Evolutionary conservation across 805 yeast species (phyloP).

Genomic region (Saccharomycopsis vini): DNA sequence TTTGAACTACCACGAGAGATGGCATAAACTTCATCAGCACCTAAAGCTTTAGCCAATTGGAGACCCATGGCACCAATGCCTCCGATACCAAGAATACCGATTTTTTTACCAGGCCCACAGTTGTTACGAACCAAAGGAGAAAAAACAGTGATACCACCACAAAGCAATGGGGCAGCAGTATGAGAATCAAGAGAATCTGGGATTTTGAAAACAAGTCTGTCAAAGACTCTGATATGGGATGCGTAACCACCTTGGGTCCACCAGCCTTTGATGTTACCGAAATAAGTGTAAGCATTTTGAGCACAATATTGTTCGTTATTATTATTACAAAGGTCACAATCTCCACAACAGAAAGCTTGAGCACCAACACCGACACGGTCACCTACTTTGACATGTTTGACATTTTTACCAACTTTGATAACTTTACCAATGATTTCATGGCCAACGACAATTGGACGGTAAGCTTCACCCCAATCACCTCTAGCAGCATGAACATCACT

Average conservation of each 20-base stretch:
- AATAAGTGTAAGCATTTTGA: slow-evolving; percentile 42
- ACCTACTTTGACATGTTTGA: slow-evolving; percentile 45
- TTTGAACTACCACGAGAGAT: slow-evolving; percentile 44
- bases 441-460: slow-evolving; percentile 39
- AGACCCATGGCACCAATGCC: slow-evolving; percentile 50
- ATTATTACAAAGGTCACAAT: slow-evolving; percentile 51
- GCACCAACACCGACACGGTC: slow-evolving; percentile 81
- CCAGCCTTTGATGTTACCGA: slow-evolving; percentile 36
- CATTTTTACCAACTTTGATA: slow-evolving; percentile 48
- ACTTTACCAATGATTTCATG: slow-evolving; percentile 61
- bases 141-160: slow-evolving; percentile 49
- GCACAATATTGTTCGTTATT: slow-evolving; percentile 51
- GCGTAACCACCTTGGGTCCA: slow-evolving; percentile 47
- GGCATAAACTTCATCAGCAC: slow-evolving; percentile 49
- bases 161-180: slow-evolving; percentile 42
- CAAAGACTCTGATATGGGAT: slow-evolving; percentile 34
- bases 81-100: slow-evolving; percentile 48
- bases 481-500: slow-evolving; percentile 45
- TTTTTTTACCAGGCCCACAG: slow-evolving; percentile 38
- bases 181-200: slow-evolving; percentile 36
- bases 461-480: slow-evolving; percentile 36
- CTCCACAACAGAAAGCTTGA: slow-evolving; percentile 47
- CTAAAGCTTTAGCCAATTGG: slow-evolving; percentile 45
- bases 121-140: slow-evolving; percentile 38
- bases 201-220: slow-evolving; percentile 36